A percentile compares a stretch with the other conserved stretches of the same genome.
phyloP scores from a whole-genome alignment of 2,329 filamentous ascomycete species.

The Boeremia exigua region DNA sequence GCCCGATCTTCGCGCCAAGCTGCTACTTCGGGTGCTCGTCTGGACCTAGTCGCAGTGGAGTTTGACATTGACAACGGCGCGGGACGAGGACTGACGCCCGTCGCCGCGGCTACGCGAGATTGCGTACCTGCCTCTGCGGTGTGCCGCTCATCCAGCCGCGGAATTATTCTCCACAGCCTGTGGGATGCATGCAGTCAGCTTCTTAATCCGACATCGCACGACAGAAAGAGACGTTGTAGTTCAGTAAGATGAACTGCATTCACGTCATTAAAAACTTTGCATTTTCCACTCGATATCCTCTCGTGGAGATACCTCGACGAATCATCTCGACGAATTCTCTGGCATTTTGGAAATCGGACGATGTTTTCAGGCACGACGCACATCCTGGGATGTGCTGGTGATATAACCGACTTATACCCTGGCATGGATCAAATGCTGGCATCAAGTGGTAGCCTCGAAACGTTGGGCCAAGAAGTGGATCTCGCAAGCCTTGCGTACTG shows the following conservation, averaged over 20 bases:
- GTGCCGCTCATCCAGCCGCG: not conserved
- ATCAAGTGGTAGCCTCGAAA: conserved; percentile 9
- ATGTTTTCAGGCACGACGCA: conserved; percentile 4
- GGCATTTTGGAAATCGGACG: not conserved
- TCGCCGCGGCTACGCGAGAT: not conserved
- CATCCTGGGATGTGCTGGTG: conserved; percentile 4
- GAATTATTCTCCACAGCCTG: not conserved
- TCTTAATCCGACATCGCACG: not conserved
- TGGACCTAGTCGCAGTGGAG: conserved; percentile 4
- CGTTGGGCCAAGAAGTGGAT: conserved; percentile 9
- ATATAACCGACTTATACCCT: not conserved
- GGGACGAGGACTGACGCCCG: conserved; percentile 1
- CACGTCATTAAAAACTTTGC: too few relatives aligned
- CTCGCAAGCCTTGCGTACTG: not conserved
- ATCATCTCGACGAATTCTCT: too few relatives aligned
- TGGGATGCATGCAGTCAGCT: not conserved
- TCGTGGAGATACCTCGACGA: not conserved
- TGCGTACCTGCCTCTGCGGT: not conserved
- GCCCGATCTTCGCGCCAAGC: conserved; percentile 2
- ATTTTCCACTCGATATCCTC: not conserved
- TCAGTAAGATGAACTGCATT: not conserved
- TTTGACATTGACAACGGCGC: conserved; percentile 15
- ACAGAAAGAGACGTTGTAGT: not conserved
- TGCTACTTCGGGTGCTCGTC: not conserved
- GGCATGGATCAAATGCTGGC: not conserved